Percentiles rank a stretch among this genome's conserved stretches.
Conservation (phyloP, 352 stramenopile genomes). For the Phytopythium litorale region DNA sequence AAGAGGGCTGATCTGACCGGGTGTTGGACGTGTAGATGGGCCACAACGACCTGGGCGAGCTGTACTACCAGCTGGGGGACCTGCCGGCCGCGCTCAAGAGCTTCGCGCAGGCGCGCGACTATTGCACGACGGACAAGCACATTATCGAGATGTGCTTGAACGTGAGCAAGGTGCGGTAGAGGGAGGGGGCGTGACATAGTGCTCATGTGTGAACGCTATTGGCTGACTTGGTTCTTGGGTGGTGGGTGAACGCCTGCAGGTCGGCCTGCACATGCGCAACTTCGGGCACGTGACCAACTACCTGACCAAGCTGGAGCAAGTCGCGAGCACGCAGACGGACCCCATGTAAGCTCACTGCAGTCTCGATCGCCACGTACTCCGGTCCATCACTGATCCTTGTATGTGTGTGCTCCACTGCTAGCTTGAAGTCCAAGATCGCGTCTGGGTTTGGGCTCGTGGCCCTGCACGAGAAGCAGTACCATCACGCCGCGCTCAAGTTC, state of each 20-base stretch:
- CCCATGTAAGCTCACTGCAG: slow-evolving; percentile 35
- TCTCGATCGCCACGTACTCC: not conserved
- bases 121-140: slow-evolving; percentile 89
- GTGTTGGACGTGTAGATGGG: slow-evolving; percentile 57
- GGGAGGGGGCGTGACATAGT: too few species aligned
- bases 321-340: slow-evolving; percentile 63
- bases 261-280: slow-evolving; percentile 82
- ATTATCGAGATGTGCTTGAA: slow-evolving; percentile 90
- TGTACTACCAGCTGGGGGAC: slow-evolving; percentile 85
- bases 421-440: slow-evolving; percentile 80
- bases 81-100: slow-evolving; percentile 74
- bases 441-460: slow-evolving; percentile 75
- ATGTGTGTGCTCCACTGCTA: slow-evolving; percentile 10
- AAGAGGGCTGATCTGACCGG: not conserved
- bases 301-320: slow-evolving; percentile 82
- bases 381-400: slow-evolving; percentile 1
- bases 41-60: slow-evolving; percentile 84
- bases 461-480: slow-evolving; percentile 79
- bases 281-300: slow-evolving; percentile 86
- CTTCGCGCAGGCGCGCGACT: slow-evolving; percentile 85
- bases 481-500: slow-evolving; percentile 73
- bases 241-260: slow-evolving; percentile 19
- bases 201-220: not conserved
- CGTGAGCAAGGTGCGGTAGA: slow-evolving; percentile 67
- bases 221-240: not conserved